Evolutionary conservation across 768 basidiomycete species (phyloP).

Genomic region (Xerocomus spinulosus): DNA sequence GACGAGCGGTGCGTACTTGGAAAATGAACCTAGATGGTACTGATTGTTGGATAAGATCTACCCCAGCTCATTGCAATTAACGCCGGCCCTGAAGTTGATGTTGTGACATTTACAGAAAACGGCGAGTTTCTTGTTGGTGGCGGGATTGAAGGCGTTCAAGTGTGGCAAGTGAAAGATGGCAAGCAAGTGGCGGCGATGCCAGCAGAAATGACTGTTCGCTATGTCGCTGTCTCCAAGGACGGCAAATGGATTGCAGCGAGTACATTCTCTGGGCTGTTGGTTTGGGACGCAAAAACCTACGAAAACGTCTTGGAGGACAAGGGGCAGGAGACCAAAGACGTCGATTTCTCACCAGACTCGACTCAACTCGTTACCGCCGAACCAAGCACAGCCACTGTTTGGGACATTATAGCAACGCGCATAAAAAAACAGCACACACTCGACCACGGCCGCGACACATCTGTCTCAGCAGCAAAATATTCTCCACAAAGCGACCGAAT

Average conservation of each 20-base stretch:
- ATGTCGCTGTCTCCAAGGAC: neutral
- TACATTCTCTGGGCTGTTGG: neutral
- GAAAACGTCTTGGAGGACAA: neutral
- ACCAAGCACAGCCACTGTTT: neutral
- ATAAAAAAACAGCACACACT: neutral
- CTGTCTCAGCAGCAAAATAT: neutral
- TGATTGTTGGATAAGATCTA: neutral
- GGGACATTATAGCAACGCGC: neutral
- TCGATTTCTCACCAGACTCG: slow-evolving; percentile 9
- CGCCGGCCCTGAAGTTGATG: neutral
- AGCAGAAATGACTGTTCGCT: neutral
- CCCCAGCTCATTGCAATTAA: neutral
- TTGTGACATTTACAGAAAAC: neutral
- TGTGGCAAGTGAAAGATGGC: neutral
- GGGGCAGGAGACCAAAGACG: neutral
- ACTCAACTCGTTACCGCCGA: neutral
- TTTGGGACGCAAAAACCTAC: neutral
- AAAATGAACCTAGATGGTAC: neutral
- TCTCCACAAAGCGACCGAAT: neutral
- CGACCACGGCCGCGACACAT: neutral
- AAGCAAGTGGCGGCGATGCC: neutral
- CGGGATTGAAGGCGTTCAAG: neutral
- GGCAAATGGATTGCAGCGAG: neutral
- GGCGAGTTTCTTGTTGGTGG: neutral
- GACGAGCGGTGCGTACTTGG: neutral